Evolutionary conservation across 1,284 basidiomycete species (phyloP).

Genomic region (Leccinum angustisporum): DNA sequence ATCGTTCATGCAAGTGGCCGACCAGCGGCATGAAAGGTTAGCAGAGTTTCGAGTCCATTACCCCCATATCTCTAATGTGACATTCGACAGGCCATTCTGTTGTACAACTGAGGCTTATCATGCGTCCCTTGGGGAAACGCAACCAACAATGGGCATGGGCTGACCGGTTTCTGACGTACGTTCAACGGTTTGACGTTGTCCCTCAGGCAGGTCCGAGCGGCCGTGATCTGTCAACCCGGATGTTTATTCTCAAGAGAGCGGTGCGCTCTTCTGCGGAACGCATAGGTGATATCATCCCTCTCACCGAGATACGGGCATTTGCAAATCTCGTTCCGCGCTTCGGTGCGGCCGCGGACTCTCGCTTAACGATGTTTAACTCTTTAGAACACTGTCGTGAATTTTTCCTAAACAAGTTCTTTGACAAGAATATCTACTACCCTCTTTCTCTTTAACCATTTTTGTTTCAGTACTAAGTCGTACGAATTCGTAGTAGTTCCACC

Average conservation of each 20-base stretch:
- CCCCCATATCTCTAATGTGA: background rate
- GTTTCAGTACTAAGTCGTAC: background rate
- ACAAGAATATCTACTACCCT: background rate
- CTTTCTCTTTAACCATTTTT: background rate
- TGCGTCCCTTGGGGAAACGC: background rate
- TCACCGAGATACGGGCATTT: background rate
- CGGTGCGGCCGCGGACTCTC: background rate
- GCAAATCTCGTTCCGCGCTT: background rate
- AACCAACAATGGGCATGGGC: background rate
- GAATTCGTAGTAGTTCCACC: background rate
- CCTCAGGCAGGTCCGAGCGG: background rate
- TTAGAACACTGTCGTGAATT: background rate
- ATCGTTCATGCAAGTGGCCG: background rate
- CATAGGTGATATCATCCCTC: background rate
- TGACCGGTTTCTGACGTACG: background rate
- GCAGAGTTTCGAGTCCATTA: background rate
- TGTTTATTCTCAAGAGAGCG: background rate
- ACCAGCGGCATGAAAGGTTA: background rate
- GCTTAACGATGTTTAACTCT: background rate
- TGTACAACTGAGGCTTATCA: background rate
- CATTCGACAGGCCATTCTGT: background rate
- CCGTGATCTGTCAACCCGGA: background rate
- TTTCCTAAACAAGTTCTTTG: background rate
- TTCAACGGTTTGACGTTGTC: background rate
- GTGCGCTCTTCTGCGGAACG: background rate